Base-by-base conservation (phyloP, 441 rosid genomes). In the Populus trichocarpa region DNA sequence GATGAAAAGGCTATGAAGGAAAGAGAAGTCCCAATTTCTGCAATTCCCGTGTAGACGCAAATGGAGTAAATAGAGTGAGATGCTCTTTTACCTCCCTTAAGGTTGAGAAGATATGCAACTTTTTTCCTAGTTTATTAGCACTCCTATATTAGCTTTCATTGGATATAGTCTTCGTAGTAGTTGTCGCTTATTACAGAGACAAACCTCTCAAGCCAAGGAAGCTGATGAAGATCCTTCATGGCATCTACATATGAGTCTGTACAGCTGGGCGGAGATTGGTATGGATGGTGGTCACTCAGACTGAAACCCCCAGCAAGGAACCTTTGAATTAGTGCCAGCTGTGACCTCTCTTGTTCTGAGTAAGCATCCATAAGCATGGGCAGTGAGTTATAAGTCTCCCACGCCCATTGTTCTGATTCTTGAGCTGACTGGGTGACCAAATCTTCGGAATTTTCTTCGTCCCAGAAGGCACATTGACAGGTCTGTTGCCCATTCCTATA, bases 181-280 rank as follows among this genome's bases (percentile, higher is more conserved):
- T 86, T 90, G 85, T 96, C 98, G 66, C 98, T 92, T 76, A 96
- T 96, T 75, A 94, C 97, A 13, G 99, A 92, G 81, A 92, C 98
- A 68, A 96, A 96, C 80, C 98, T 92, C 88, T 92, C 97, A 12
- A 96, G 98, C 99, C 99, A 96, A 66, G 99, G 99, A 77, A 96
- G 95, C 79, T 92, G 97, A 81, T 85, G 97, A 79, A 96, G 91
- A 88, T 96, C 99, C 85, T 96, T 94, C 86, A 94, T 91, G 23
- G 92, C 92, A 84, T 94, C 97, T 50, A 87, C 90, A 65, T 93
- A 93, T 0, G 98, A 92, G 77, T 92, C 97, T 81, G 92, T 87
- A 88, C 96, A 91, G 73, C 86, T 93, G 38, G 98, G 98, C 2
- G 98, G 97, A 3, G 98, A 90, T 83, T 96, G 98, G 80, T 89